Percentiles rank a stretch among this genome's conserved stretches.
Evolutionary conservation across 352 stramenopile genomes (phyloP).

Genomic region (Pythium pectinolyticum): DNA sequence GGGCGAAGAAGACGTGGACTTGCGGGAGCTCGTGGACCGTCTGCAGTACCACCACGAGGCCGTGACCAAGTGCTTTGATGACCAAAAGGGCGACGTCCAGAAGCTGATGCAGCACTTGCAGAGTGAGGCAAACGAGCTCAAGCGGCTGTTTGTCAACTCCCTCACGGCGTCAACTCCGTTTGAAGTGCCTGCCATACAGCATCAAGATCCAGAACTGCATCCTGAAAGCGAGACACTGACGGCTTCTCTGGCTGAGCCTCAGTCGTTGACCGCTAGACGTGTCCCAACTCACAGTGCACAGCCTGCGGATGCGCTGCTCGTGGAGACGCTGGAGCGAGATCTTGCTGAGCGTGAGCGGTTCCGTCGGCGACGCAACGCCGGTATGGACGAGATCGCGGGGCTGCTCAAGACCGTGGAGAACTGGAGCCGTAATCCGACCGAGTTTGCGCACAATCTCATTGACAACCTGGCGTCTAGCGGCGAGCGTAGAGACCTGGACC

Average conservation of each 20-base stretch:
- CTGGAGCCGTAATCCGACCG: slow-evolving; percentile 34
- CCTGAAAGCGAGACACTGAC: slow-evolving; percentile 6
- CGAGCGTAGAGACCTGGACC: slow-evolving; percentile 8
- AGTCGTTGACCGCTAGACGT: not conserved
- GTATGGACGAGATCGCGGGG: not conserved
- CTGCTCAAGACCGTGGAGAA: slow-evolving; percentile 40
- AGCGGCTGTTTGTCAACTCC: slow-evolving; percentile 62
- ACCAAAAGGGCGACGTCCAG: slow-evolving; percentile 66
- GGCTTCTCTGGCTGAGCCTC: too few relatives aligned
- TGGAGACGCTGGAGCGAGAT: slow-evolving; percentile 25
- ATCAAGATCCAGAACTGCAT: slow-evolving; percentile 1
- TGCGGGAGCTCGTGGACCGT: slow-evolving; percentile 73
- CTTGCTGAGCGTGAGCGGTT: slow-evolving; percentile 11
- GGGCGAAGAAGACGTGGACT: slow-evolving; percentile 74
- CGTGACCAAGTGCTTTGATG: slow-evolving; percentile 70
- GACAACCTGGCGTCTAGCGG: slow-evolving; percentile 32
- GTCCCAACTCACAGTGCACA: not conserved
- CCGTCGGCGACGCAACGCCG: slow-evolving; percentile 12
- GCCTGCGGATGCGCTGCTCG: slow-evolving; percentile 11
- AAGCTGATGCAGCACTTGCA: slow-evolving; percentile 70
- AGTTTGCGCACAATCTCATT: slow-evolving; percentile 35
- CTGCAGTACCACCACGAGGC: slow-evolving; percentile 79
- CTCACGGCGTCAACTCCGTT: slow-evolving; percentile 29
- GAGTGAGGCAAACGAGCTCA: slow-evolving; percentile 61
- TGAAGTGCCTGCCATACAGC: too few relatives aligned